These are phyloP conservation scores for Trametes villosa DNA, from an alignment of 768 basidiomycete species.

Conservation along the genomic window DNA sequence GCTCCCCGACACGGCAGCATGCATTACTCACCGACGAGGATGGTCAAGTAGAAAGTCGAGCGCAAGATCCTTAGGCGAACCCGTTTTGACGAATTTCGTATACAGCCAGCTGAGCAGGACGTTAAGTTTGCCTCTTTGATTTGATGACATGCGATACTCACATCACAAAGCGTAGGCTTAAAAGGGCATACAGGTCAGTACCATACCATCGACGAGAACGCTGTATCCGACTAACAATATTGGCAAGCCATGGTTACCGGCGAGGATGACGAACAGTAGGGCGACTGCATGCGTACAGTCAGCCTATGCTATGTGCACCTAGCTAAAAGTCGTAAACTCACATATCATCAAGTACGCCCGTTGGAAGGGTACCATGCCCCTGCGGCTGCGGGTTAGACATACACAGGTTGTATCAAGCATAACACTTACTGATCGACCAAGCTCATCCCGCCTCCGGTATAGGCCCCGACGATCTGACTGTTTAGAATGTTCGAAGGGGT, in stretches of 20 bases:
- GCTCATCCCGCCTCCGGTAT: conserved; percentile 73
- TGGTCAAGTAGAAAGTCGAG: conserved; percentile 79
- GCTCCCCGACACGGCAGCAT: not conserved
- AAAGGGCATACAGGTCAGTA: not conserved
- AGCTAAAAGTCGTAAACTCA: conserved; percentile 25
- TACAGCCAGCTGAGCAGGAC: conserved; percentile 58
- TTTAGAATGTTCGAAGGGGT: not conserved
- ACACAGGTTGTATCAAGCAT: not conserved
- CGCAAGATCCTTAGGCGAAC: conserved; percentile 54
- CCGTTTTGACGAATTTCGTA: conserved; percentile 51
- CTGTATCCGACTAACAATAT: conserved; percentile 36
- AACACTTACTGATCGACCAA: conserved; percentile 57
- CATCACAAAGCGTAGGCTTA: conserved; percentile 69
- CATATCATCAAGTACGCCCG: conserved; percentile 66
- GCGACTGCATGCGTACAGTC: conserved; percentile 42
- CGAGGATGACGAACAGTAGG: conserved; percentile 66
- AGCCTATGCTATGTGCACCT: not conserved
- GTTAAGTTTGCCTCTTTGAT: not conserved
- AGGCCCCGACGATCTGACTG: conserved; percentile 41
- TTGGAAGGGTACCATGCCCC: conserved; percentile 74
- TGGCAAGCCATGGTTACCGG: conserved; percentile 78
- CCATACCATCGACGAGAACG: too few relatives aligned
- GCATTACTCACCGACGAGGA: conserved; percentile 57
- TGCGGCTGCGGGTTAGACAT: conserved; percentile 23
- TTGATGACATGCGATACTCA: conserved; percentile 34